A percentile compares a stretch with the other conserved stretches of the same genome.
These are phyloP conservation scores for Candida freyschussii DNA, from an alignment of 1,139 yeast genomes.

Conservation along the genomic window DNA sequence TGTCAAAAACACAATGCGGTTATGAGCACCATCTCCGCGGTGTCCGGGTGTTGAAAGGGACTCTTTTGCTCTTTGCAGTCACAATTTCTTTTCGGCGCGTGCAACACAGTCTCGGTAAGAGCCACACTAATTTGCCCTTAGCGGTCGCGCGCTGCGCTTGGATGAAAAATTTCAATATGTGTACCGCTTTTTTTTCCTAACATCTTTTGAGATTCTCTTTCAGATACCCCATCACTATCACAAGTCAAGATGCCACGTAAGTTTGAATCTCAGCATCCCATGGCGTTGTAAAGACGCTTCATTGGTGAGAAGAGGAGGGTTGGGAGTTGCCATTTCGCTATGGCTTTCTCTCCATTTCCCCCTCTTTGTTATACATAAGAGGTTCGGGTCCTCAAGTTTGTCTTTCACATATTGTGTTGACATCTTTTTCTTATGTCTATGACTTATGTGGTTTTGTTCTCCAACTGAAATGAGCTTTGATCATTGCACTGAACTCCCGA, in stretches of 20 bases:
- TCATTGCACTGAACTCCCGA: constrained; percentile 74
- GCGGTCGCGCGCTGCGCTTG: constrained; percentile 2
- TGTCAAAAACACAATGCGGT: too few species aligned
- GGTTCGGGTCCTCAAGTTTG: constrained; percentile 71
- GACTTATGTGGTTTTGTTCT: constrained; percentile 11
- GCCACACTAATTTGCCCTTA: constrained; percentile 1
- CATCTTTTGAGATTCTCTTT: constrained; percentile 1
- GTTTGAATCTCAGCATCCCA: too few species aligned
- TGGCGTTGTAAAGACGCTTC: too few species aligned
- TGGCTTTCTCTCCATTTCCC: constrained; percentile 6
- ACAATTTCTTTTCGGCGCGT: too few species aligned
- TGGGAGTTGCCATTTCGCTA: constrained; percentile 1
- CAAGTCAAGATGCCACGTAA: constrained; percentile 26
- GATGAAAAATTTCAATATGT: constrained; percentile 4
- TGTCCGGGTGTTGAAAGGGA: too few species aligned
- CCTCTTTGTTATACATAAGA: constrained; percentile 33
- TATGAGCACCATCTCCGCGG: too few species aligned
- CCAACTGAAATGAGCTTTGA: constrained; percentile 27
- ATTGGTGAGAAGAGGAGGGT: too few species aligned
- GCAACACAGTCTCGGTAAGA: too few species aligned
- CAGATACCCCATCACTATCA: too few species aligned
- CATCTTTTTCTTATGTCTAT: constrained; percentile 9
- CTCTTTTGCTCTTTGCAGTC: too few species aligned
- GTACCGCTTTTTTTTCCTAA: constrained; percentile 1
- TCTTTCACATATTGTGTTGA: constrained; percentile 4